These are phyloP conservation scores for Russula sp. DNA, from an alignment of 768 basidiomycete genomes.

Conservation along the genomic window DNA sequence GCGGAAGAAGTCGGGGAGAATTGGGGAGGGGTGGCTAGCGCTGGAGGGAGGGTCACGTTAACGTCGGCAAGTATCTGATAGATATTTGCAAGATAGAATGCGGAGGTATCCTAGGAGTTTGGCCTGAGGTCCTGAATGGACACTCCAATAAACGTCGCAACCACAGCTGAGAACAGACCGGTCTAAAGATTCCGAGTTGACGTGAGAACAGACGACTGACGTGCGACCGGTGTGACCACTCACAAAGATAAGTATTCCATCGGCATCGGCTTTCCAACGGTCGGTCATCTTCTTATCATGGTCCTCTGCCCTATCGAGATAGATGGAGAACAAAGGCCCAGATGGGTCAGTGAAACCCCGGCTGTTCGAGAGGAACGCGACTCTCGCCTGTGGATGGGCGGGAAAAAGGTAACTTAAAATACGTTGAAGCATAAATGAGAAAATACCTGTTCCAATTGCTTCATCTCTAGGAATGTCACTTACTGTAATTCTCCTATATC, in stretches of 20 bases:
- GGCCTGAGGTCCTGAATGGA: constrained; percentile 13
- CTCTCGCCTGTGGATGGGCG: neutral
- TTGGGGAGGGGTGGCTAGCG: neutral
- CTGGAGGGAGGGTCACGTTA: neutral
- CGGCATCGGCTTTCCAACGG: constrained; percentile 18
- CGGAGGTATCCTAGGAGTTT: constrained; percentile 9
- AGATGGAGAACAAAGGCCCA: constrained; percentile 16
- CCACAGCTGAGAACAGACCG: constrained; percentile 12
- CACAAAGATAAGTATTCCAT: constrained; percentile 18
- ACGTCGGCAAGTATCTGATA: constrained; percentile 7
- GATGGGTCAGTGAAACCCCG: constrained; percentile 2
- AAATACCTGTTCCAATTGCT: neutral
- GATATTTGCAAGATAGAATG: constrained; percentile 12
- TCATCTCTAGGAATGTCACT: neutral
- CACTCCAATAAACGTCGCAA: constrained; percentile 1
- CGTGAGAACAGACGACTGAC: neutral
- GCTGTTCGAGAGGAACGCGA: neutral
- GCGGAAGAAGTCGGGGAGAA: constrained; percentile 11
- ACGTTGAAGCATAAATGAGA: neutral
- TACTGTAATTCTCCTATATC: neutral
- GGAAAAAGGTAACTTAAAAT: neutral
- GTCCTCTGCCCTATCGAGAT: constrained; percentile 6
- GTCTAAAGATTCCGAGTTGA: constrained; percentile 3
- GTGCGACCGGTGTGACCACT: neutral
- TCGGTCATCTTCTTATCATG: constrained; percentile 5